Percentiles rank a stretch among this genome's conserved stretches.
These are phyloP conservation scores for Tetrahymena elliotti DNA, from an alignment of 73 alveolate genomes.

Conservation along the genomic window DNA sequence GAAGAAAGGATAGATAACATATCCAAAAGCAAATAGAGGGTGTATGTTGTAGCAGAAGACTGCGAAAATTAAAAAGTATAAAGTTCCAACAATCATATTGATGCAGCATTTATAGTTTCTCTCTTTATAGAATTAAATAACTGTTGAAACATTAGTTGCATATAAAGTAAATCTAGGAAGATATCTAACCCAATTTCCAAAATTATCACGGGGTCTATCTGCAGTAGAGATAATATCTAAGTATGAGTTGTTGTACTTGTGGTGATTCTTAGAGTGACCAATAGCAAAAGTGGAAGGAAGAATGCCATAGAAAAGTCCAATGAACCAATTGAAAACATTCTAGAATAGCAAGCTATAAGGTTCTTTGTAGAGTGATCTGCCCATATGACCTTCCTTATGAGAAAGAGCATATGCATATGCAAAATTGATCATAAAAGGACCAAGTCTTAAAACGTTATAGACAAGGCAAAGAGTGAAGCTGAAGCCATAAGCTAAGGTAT, in stretches of 20 bases:
- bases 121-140: background rate
- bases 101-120: background rate
- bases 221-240: background rate
- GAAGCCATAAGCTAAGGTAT: background rate
- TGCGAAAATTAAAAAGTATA: background rate
- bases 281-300: background rate
- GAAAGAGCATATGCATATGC: background rate
- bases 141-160: background rate
- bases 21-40: background rate
- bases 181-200: background rate
- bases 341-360: background rate
- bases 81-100: background rate
- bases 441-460: background rate
- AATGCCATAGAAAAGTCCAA: constrained; percentile 5
- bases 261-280: background rate
- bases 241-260: background rate
- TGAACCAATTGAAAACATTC: background rate
- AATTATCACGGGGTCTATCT: background rate
- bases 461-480: background rate
- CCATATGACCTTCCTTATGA: background rate
- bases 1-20: background rate
- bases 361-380: background rate
- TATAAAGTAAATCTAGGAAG: constrained; percentile 3
- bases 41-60: background rate
- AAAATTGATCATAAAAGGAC: background rate